These are phyloP conservation scores for Fusarium chuoi DNA, from an alignment of 2,329 filamentous ascomycete genomes.

Conservation along the genomic window DNA sequence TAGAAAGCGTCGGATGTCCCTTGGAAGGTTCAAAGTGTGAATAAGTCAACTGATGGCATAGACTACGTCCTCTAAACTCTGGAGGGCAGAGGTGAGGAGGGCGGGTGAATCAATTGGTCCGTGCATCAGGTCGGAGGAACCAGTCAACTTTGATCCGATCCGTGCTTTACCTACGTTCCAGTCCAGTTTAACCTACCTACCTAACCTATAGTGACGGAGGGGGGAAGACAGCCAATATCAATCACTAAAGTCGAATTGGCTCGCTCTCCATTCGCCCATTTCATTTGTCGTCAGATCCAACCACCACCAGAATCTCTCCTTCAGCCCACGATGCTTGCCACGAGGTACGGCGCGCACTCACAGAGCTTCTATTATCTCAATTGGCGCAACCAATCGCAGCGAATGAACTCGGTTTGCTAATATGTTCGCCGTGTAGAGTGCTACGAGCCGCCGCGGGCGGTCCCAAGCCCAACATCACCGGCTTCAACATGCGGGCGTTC, in stretches of 20 bases:
- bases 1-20: constrained; percentile 1
- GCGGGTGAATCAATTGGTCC: constrained; percentile 31
- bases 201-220: constrained; percentile 8
- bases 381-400: constrained; percentile 4
- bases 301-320: constrained; percentile 38
- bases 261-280: constrained; percentile 46
- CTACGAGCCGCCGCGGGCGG: constrained; percentile 63
- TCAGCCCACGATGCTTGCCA: constrained; percentile 52
- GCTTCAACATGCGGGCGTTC: constrained; percentile 88
- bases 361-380: constrained; percentile 1
- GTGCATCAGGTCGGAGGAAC: constrained; percentile 36
- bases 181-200: constrained; percentile 13
- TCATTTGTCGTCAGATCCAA: constrained; percentile 45
- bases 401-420: constrained; percentile 26
- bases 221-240: constrained; percentile 14
- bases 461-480: constrained; percentile 81
- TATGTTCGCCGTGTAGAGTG: constrained; percentile 46
- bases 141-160: constrained; percentile 42
- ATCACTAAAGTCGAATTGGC: constrained; percentile 43
- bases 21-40: constrained; percentile 14
- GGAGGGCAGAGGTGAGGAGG: constrained; percentile 33
- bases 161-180: neutral
- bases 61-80: constrained; percentile 22
- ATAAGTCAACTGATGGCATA: constrained; percentile 25
- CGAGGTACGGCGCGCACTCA: constrained; percentile 47